These are phyloP conservation scores for Fragaria iinumae DNA, from an alignment of 306 rosid genomes.

Conservation along the genomic window DNA sequence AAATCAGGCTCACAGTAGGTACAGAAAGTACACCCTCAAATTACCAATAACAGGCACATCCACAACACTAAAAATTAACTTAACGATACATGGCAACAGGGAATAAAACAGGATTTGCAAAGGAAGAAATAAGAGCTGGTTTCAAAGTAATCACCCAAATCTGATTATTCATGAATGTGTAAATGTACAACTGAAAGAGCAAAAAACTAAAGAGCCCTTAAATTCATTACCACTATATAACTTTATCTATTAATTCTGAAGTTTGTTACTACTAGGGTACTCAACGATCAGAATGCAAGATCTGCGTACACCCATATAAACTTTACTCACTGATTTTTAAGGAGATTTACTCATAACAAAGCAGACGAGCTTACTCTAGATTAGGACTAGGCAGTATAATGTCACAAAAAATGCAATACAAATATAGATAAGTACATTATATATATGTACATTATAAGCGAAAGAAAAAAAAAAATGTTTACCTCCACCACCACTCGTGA, in stretches of 20 bases:
- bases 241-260: not conserved
- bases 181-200: not conserved
- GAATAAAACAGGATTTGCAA: not conserved
- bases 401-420: not conserved
- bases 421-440: too few relatives aligned
- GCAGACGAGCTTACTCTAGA: not conserved
- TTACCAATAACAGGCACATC: not conserved
- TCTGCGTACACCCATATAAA: not conserved
- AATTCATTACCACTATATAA: not conserved
- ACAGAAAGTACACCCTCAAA: not conserved
- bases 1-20: not conserved
- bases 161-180: not conserved
- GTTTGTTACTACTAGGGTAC: not conserved
- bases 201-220: not conserved
- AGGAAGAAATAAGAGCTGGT: not conserved
- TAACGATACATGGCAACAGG: not conserved
- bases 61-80: not conserved
- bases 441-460: not conserved
- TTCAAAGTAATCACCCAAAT: not conserved
- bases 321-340: not conserved
- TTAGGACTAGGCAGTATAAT: not conserved
- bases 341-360: not conserved
- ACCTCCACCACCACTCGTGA: conserved; percentile 99
- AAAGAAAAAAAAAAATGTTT: conserved; percentile 16
- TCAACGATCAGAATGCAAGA: not conserved